phyloP scores from a whole-genome alignment of 768 basidiomycete genomes.

The Psilocybe azurescens region DNA sequence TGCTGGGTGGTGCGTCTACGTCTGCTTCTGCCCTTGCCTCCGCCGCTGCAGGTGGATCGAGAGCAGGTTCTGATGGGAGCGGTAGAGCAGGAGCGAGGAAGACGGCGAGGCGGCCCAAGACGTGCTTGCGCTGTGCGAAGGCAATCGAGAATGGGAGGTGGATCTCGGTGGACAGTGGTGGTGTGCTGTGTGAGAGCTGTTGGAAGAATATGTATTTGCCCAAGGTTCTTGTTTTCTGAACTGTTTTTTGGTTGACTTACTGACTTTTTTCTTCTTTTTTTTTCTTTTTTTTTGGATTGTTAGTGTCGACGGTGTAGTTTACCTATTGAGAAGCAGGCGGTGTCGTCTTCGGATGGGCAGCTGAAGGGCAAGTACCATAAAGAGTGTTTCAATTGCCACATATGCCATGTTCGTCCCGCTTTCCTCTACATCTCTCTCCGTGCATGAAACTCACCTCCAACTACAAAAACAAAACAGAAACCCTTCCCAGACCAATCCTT shows the following conservation, averaged over 20 bases:
- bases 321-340: constrained; percentile 90
- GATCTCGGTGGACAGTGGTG: constrained; percentile 79
- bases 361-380: constrained; percentile 95
- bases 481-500: constrained; percentile 92
- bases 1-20: constrained; percentile 12
- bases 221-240: constrained; percentile 57
- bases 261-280: constrained; percentile 4
- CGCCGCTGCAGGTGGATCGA: neutral
- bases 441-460: neutral
- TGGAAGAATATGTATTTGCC: constrained; percentile 98
- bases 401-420: constrained; percentile 67
- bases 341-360: constrained; percentile 91
- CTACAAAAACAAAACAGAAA: constrained; percentile 49
- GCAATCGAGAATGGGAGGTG: constrained; percentile 81
- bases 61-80: neutral
- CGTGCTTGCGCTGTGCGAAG: constrained; percentile 73
- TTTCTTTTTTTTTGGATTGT: too few relatives aligned
- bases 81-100: constrained; percentile 10
- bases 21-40: neutral
- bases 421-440: constrained; percentile 10
- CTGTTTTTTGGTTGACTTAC: constrained; percentile 5
- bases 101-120: constrained; percentile 42
- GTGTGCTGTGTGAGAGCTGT: constrained; percentile 84
- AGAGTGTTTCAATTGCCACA: constrained; percentile 88
- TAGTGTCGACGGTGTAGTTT: constrained; percentile 88